Base-by-base conservation (phyloP, 306 rosid species). In the Comarum palustre region DNA sequence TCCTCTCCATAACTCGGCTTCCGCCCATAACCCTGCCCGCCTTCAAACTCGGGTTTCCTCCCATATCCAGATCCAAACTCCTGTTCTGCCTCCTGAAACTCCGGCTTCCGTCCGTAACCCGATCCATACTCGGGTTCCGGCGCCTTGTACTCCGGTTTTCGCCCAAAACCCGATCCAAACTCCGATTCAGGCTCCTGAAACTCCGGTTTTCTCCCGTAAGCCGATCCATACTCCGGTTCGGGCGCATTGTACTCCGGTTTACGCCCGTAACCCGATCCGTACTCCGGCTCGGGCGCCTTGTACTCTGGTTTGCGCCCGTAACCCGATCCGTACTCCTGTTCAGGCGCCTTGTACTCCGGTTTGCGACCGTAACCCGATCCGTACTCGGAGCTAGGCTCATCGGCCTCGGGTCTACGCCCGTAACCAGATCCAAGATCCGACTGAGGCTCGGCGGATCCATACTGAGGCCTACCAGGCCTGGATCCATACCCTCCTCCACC, bases 101-200 rank as follows among this genome's bases (percentile, higher is more conserved):
- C 63, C 6, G 46, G 58, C 45, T n/a, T 59, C 43, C 39, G 5
- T 8, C 39, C 39, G 5, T 36, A 36, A 36, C 39, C 39, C 39
- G 39, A 55, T 10, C 50, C 82, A 19, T 82, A 81, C 42, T 19
- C 39, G 64, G 81, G 34, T 9, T n/a, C 67, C 4, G 66, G 25
- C 46, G 66, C 51, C 20, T 29, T 58, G n/a, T 10, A 61, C 5
- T 46, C 78, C 9, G 66, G 75, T 14, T 13, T 60, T 3, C 71
- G 54, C 8, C 85, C 76, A 47, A 66, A 74, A 16, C 82, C 84
- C 11, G 87, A 55, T 10, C 50, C 82, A 19, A 81, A 81, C 42
- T 19, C 39, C 68, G 78, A 24, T 9, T n/a, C 67, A 4, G 66
- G 25, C 46, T 55, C 43, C 20, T 29, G 60, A 13, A 11, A 61